These are phyloP conservation scores for Tephrocybe sp. DNA, from an alignment of 768 basidiomycete species.

Conservation along the genomic window DNA sequence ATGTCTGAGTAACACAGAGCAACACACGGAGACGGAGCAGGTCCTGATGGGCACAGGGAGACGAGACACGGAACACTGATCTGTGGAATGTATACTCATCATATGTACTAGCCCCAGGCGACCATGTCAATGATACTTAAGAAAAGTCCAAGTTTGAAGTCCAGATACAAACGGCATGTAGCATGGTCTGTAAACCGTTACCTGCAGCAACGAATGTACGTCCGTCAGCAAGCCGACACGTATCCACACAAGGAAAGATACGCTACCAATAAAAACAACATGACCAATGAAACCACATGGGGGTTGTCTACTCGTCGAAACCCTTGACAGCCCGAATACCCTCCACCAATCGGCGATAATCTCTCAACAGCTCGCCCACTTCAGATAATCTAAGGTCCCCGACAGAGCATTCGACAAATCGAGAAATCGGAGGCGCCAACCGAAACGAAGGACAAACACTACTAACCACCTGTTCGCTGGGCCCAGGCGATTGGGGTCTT, in stretches of 20 bases:
- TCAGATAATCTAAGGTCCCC: slow-evolving; percentile 83
- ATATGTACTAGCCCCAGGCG: background rate
- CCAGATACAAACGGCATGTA: background rate
- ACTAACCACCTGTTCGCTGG: background rate
- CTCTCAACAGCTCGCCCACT: slow-evolving; percentile 72
- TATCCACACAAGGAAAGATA: background rate
- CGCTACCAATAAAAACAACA: background rate
- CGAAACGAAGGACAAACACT: slow-evolving; percentile 25
- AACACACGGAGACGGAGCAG: background rate
- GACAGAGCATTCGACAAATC: slow-evolving; percentile 69
- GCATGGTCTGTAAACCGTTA: background rate
- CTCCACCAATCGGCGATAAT: slow-evolving; percentile 79
- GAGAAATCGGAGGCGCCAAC: slow-evolving; percentile 59
- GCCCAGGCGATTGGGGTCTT: slow-evolving; percentile 32
- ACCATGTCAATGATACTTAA: background rate
- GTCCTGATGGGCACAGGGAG: background rate
- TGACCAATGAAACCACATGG: slow-evolving; percentile 1
- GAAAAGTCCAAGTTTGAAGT: background rate
- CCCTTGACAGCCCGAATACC: slow-evolving; percentile 59
- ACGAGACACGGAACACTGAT: slow-evolving; percentile 10
- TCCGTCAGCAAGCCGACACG: background rate
- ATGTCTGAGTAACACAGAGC: background rate
- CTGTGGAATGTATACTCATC: background rate
- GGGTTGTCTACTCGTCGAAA: slow-evolving; percentile 39
- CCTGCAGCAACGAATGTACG: background rate